These are phyloP conservation scores for Trichomonas gallinae DNA, from an alignment of 208 protist species.

Conservation along the genomic window DNA sequence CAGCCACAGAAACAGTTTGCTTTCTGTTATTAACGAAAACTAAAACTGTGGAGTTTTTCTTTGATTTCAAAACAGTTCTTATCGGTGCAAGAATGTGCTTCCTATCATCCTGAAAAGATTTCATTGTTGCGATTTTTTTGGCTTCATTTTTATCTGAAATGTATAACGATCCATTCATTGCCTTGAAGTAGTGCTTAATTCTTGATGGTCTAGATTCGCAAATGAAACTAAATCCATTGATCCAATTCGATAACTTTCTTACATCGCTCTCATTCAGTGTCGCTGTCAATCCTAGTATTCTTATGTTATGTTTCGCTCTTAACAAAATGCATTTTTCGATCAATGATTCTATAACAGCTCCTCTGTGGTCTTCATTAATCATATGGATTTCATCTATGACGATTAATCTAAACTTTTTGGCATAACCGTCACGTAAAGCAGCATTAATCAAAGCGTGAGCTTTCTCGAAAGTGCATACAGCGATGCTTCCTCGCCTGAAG, in stretches of 20 bases:
- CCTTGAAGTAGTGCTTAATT: neutral
- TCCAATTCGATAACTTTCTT: neutral
- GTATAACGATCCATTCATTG: neutral
- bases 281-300: neutral
- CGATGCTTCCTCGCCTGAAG: neutral
- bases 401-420: neutral
- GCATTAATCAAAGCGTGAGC: neutral
- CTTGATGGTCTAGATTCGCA: neutral
- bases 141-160: neutral
- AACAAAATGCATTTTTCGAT: neutral
- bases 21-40: neutral
- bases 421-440: neutral
- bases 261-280: neutral
- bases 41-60: neutral
- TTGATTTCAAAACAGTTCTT: neutral
- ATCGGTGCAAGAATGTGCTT: neutral
- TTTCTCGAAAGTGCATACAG: neutral
- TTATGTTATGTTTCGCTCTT: neutral
- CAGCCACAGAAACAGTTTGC: neutral
- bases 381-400: slow-evolving; percentile 11
- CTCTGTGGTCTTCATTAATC: neutral
- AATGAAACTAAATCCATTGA: neutral
- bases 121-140: neutral
- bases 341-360: neutral
- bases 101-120: neutral